A percentile compares a stretch with the other conserved stretches of the same genome.
phyloP scores from a whole-genome alignment of 2,329 filamentous ascomycete genomes.

The Hymenotorrendiella dingleyae region DNA sequence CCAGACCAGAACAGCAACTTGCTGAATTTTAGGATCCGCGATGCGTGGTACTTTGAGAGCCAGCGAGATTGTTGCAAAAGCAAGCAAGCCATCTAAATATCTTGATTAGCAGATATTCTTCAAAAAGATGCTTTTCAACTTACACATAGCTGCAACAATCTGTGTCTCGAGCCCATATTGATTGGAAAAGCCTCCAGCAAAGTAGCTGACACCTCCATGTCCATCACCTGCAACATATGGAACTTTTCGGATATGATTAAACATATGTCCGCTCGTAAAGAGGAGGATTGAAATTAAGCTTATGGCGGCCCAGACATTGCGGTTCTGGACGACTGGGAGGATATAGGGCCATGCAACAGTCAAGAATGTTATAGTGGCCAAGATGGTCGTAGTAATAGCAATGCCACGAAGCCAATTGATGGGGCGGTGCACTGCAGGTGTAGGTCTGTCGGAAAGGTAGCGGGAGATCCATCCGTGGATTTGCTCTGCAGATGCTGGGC shows the following conservation, averaged over 20 bases:
- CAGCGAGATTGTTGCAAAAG: slow-evolving; percentile 87
- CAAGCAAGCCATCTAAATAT: slow-evolving; percentile 63
- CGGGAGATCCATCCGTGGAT: slow-evolving; percentile 74
- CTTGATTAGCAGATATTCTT: slow-evolving; percentile 6
- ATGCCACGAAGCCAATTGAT: slow-evolving; percentile 80
- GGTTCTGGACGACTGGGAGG: slow-evolving; percentile 75
- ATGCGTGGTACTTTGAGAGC: slow-evolving; percentile 91
- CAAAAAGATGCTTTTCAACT: slow-evolving; percentile 34
- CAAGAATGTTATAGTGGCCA: slow-evolving; percentile 63
- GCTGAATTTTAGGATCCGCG: slow-evolving; percentile 67
- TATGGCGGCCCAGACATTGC: slow-evolving; percentile 88
- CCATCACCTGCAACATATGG: slow-evolving; percentile 87
- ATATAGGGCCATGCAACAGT: slow-evolving; percentile 73
- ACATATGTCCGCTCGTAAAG: slow-evolving; percentile 98
- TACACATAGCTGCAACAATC: slow-evolving; percentile 90
- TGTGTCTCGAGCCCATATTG: slow-evolving; percentile 95
- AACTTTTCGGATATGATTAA: slow-evolving; percentile 95
- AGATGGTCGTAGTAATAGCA: slow-evolving; percentile 58
- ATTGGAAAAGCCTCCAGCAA: slow-evolving; percentile 86
- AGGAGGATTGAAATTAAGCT: slow-evolving; percentile 84
- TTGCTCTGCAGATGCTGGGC: slow-evolving; percentile 71
- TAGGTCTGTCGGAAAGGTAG: slow-evolving; percentile 70
- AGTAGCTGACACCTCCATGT: slow-evolving; percentile 80
- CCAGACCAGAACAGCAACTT: slow-evolving; percentile 77
- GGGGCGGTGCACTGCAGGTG: slow-evolving; percentile 73